Conservation (phyloP, 192 early-diverging fungal species). For the Backusella mclennaniae region DNA sequence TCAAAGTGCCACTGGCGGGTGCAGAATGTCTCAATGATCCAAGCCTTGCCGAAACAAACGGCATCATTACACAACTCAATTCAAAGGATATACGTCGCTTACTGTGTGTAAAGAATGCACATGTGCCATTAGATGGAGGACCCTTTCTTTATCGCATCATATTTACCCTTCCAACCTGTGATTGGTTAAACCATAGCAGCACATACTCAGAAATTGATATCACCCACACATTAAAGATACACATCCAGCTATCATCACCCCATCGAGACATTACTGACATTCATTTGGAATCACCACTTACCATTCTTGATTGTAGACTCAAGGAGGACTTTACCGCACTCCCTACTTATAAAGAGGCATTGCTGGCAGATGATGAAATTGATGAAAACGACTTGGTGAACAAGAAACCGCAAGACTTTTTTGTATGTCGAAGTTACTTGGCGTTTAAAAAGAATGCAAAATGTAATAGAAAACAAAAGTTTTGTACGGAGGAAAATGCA, state of each 20-base stretch:
- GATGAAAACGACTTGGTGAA: neutral
- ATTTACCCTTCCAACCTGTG: slow-evolving; percentile 29
- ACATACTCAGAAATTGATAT: slow-evolving; percentile 24
- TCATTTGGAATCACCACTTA: slow-evolving; percentile 24
- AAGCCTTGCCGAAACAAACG: neutral
- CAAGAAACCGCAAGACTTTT: slow-evolving; percentile 1
- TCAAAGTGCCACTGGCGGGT: neutral
- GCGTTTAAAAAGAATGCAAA: slow-evolving; percentile 18
- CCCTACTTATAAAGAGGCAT: slow-evolving; percentile 25
- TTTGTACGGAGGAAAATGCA: neutral
- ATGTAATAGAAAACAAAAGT: neutral
- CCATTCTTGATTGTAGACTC: slow-evolving; percentile 27
- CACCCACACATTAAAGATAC: slow-evolving; percentile 22
- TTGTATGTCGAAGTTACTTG: slow-evolving; percentile 24
- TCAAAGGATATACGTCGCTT: slow-evolving; percentile 9
- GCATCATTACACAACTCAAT: neutral
- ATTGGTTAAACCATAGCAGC: slow-evolving; percentile 26
- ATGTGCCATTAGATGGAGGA: slow-evolving; percentile 1
- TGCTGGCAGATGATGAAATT: neutral
- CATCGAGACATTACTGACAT: slow-evolving; percentile 10
- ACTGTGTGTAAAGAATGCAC: slow-evolving; percentile 18
- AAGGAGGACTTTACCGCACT: slow-evolving; percentile 29
- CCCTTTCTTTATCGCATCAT: slow-evolving; percentile 21
- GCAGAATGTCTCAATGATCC: neutral
- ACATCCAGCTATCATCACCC: slow-evolving; percentile 20